phyloP scores from a whole-genome alignment of 148 eudicot species.

The Silene conica region DNA sequence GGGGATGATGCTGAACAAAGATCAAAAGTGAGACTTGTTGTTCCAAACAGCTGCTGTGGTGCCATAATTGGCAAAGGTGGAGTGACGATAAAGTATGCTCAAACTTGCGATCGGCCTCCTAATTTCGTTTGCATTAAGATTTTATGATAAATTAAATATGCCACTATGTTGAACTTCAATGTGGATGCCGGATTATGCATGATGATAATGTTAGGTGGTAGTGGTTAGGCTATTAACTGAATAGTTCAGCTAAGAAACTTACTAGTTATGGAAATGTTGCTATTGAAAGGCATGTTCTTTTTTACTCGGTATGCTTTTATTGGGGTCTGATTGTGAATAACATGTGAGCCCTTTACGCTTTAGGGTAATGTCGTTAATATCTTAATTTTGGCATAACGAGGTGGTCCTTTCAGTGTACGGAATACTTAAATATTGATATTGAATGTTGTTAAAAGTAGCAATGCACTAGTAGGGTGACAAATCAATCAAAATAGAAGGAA shows the following conservation, averaged over 20 bases:
- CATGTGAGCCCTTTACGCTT: too few species aligned
- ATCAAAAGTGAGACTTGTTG: slow-evolving; percentile 68
- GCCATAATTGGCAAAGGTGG: slow-evolving; percentile 98
- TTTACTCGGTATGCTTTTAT: too few species aligned
- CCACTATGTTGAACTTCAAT: background rate
- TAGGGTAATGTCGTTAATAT: too few species aligned
- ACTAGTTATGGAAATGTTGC: background rate
- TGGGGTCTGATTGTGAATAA: too few species aligned
- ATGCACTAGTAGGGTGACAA: background rate
- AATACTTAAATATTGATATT: background rate
- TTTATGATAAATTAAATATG: background rate
- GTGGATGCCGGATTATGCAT: background rate
- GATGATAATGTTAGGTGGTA: background rate
- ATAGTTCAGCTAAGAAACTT: background rate
- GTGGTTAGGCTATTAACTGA: background rate
- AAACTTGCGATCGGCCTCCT: slow-evolving; percentile 12
- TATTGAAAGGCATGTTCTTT: background rate
- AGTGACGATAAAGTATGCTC: slow-evolving; percentile 73
- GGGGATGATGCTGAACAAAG: slow-evolving; percentile 60
- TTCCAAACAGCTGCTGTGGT: slow-evolving; percentile 94
- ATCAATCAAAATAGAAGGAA: background rate
- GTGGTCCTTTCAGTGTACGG: background rate
- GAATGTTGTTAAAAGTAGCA: background rate
- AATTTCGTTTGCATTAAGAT: background rate
- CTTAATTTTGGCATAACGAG: too few species aligned